phyloP scores from a whole-genome alignment of 1,284 basidiomycete species.

The Cryptococcus hybrid region DNA sequence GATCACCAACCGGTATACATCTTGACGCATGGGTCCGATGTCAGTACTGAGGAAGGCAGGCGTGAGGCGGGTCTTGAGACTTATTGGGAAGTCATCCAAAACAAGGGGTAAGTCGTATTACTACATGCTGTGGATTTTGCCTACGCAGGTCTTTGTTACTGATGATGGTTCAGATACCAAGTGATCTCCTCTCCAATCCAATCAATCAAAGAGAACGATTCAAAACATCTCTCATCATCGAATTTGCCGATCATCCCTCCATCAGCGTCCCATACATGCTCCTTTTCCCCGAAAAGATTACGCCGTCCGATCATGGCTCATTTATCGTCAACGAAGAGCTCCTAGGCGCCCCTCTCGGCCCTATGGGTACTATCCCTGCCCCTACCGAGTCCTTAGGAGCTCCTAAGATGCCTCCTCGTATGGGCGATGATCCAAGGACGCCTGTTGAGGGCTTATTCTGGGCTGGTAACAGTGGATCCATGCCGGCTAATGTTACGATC shows the following conservation, averaged over 20 bases:
- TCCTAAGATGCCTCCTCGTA: conserved; percentile 13
- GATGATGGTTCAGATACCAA: conserved; percentile 7
- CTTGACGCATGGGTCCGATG: conserved; percentile 28
- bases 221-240: conserved; percentile 5
- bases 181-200: conserved; percentile 17
- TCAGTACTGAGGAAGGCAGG: conserved; percentile 14
- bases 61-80: conserved; percentile 15
- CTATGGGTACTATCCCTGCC: conserved; percentile 12
- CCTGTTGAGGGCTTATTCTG: conserved; percentile 26
- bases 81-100: conserved; percentile 9
- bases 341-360: conserved; percentile 5
- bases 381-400: background rate
- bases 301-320: conserved; percentile 7
- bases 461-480: conserved; percentile 29
- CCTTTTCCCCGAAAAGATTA: conserved; percentile 19
- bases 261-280: conserved; percentile 20
- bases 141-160: background rate
- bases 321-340: conserved; percentile 9
- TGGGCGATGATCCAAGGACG: conserved; percentile 32
- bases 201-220: conserved; percentile 3
- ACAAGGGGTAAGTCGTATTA: conserved; percentile 18
- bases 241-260: conserved; percentile 9
- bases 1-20: conserved; percentile 17
- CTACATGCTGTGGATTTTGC: no score
- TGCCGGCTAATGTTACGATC: conserved; percentile 22